These are phyloP conservation scores for Aphanomyces euteiches DNA, from an alignment of 352 stramenopile species.

Conservation along the genomic window DNA sequence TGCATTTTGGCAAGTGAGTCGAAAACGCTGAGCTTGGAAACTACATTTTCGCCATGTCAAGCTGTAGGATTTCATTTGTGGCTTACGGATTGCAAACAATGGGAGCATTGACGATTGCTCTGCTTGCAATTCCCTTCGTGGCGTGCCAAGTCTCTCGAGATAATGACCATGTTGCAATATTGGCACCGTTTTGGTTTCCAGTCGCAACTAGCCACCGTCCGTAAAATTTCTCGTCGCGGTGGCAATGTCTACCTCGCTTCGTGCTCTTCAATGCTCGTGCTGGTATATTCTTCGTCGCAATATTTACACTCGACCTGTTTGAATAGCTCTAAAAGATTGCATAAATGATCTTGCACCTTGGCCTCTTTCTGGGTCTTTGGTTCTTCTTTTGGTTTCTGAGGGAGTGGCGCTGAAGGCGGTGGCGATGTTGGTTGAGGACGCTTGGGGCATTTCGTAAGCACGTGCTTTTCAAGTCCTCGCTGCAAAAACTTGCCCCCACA, in stretches of 20 bases:
- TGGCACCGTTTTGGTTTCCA: slow-evolving; percentile 75
- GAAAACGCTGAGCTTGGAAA: slow-evolving; percentile 49
- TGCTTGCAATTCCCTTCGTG: slow-evolving; percentile 70
- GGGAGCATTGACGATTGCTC: slow-evolving; percentile 53
- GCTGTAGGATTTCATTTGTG: no score
- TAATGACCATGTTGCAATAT: slow-evolving; percentile 82
- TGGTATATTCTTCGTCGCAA: slow-evolving; percentile 66
- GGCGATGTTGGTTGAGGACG: slow-evolving; percentile 27
- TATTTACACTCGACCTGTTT: slow-evolving; percentile 66
- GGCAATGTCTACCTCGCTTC: slow-evolving; percentile 46
- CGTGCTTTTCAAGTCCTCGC: slow-evolving; percentile 65
- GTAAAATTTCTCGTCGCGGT: not conserved
- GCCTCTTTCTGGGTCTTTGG: not conserved
- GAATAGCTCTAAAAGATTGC: not conserved
- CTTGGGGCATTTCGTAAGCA: slow-evolving; percentile 66
- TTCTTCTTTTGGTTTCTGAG: slow-evolving; percentile 12
- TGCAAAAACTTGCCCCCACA: slow-evolving; percentile 79
- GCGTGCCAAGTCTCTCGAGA: slow-evolving; percentile 52
- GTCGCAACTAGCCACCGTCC: slow-evolving; percentile 45
- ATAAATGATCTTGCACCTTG: slow-evolving; percentile 6
- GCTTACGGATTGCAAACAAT: slow-evolving; percentile 63
- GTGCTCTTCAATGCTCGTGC: slow-evolving; percentile 51
- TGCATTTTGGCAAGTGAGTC: slow-evolving; percentile 52
- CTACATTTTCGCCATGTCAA: slow-evolving; percentile 31
- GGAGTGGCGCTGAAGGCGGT: not conserved